Evolutionary conservation across 305 asterid genomes (phyloP).

Genomic region (Fraxinus floribunda): DNA sequence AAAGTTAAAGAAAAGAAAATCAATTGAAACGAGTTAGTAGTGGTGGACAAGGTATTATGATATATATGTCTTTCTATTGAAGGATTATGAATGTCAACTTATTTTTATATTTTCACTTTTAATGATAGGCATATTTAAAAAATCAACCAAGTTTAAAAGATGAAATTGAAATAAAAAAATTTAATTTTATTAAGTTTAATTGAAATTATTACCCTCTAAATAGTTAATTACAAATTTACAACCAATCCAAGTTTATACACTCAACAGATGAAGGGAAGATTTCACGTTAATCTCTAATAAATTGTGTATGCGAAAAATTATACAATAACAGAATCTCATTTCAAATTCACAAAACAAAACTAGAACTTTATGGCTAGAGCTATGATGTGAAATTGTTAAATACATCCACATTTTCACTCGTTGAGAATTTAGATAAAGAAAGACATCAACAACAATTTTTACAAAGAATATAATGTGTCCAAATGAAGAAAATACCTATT

Average conservation of each 20-base stretch:
- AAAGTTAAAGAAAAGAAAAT: neutral
- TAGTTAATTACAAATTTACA: neutral
- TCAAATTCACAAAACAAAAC: neutral
- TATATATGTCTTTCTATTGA: neutral
- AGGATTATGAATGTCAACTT: neutral
- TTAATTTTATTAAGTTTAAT: neutral
- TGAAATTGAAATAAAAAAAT: neutral
- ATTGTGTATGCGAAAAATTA: neutral
- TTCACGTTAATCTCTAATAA: neutral
- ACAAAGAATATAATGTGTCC: neutral
- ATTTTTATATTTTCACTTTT: neutral
- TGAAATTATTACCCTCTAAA: neutral
- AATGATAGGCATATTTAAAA: neutral
- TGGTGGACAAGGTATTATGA: neutral
- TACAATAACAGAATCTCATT: neutral
- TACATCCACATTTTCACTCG: neutral
- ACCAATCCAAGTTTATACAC: neutral
- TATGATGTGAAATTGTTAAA: neutral
- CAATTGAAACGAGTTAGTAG: neutral
- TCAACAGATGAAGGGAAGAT: neutral
- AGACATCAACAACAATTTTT: neutral
- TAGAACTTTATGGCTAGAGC: neutral
- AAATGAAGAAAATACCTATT: neutral
- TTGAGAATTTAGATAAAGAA: neutral
- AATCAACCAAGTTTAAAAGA: neutral